Evolutionary conservation across 2,329 filamentous ascomycete genomes (phyloP).

Genomic region (Colletotrichum plurivorum): DNA sequence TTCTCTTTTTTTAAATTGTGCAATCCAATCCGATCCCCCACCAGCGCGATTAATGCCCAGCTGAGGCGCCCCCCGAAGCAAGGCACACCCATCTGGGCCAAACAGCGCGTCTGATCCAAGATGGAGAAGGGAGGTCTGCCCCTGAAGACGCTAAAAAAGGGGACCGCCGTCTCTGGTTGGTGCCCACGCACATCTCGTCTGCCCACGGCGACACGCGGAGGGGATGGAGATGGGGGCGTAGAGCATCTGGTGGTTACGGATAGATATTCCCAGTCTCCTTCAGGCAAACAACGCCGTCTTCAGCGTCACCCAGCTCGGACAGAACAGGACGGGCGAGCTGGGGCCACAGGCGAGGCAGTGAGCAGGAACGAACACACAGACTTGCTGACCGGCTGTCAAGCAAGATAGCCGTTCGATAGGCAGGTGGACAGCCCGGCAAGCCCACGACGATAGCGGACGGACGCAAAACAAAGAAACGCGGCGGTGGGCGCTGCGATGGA

Average conservation of each 20-base stretch:
- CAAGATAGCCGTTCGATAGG: conserved; percentile 2
- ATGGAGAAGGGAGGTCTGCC: conserved; percentile 27
- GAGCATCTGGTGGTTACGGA: conserved; percentile 23
- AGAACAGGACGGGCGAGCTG: neutral
- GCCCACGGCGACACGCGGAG: conserved; percentile 7
- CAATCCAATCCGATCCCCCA: conserved; percentile 36
- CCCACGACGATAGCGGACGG: conserved; percentile 1
- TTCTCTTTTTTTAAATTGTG: conserved; percentile 29
- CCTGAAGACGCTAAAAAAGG: conserved; percentile 24
- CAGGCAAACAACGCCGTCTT: neutral
- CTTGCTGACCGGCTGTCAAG: conserved; percentile 18
- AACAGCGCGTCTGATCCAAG: conserved; percentile 35
- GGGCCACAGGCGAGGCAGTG: neutral
- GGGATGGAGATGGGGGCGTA: neutral
- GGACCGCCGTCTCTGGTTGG: conserved; percentile 7
- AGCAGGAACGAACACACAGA: conserved; percentile 24
- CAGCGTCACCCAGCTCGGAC: neutral
- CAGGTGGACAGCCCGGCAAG: conserved; percentile 18
- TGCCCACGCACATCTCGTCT: conserved; percentile 10
- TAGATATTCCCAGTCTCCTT: conserved; percentile 1
- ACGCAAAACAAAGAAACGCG: conserved; percentile 19
- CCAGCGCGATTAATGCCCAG: conserved; percentile 19
- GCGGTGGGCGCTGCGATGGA: conserved; percentile 3
- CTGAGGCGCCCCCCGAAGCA: conserved; percentile 27
- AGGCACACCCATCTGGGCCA: conserved; percentile 28